Base-by-base conservation (phyloP, 768 basidiomycete species). In the Cystoderma amianthinum region DNA sequence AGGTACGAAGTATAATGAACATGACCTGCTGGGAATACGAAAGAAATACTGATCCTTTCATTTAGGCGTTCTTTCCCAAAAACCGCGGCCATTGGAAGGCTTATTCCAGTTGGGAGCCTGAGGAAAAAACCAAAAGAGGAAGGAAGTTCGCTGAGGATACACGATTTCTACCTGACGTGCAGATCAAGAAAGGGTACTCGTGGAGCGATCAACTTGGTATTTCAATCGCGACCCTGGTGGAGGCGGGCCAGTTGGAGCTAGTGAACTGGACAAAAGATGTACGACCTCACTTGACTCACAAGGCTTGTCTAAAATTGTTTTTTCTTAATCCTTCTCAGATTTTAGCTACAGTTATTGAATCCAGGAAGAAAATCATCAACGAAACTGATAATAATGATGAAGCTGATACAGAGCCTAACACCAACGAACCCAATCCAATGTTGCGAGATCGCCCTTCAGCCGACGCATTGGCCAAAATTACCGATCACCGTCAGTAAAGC, bases 131-230 rank as follows among this genome's bases (percentile, higher is more conserved):
- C 30, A 63, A 55, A 40, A 57, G 57, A 37, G 58, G 58, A 39
- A 58, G 58, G 39, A 64, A 62, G 42, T 53, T 55, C 30, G 62
- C 68, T 37, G 60, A 65, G 37, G 75, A 77, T 47, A 63, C 56
- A 10, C 58, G 61, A 37, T 71, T 71, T 56, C 74, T 79, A 28
- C 72, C 68, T 11, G 92, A 94, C 39, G 75, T 95, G 20, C 69
- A 77, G 45, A 79, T 95, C 47, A 86, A 87, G 69, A 89, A 88
- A 51, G 90, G 89, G 4, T 84, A 89, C 61, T 79, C 85, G 12
- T 86, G 84, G 81, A 90, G 81, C 50, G 84, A 97, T 53, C 82
- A 97, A 59, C 68, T 98, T 36, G 94, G 87, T 2, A 89, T 97
- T 49, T 81, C 81, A 2, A 74, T 96, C 44, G 79, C 78, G 30